Base-by-base conservation (phyloP, 192 early-diverging fungal species). In the Cetraspora pellucida region DNA sequence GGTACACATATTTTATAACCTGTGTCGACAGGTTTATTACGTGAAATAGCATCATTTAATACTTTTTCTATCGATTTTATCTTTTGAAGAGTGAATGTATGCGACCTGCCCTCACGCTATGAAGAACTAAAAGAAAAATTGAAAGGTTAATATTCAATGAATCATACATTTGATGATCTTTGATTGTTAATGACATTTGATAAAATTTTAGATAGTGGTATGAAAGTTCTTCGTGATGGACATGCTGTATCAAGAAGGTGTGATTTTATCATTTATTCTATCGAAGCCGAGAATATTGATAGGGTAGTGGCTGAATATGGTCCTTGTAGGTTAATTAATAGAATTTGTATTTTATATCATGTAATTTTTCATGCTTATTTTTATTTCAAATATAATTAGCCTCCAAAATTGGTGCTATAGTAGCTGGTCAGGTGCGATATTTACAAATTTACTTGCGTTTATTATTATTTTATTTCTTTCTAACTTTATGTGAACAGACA, bases 231-330 rank as follows among this genome's bases (percentile, higher is more conserved):
- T 68, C 84, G 73, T 19, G 95, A 99, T 81, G 97, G 97, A 30
- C 93, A 90, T 72, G 89, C 87, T 60, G 92, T 98, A 23, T 92
- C 93, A 19, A 87, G 97, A 54, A 79, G 86, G 55, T 90, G 93
- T 54, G 96, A 99, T 80, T 92, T 90, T 78, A 93, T 98, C 68
- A 89, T 99, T 79, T 99, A 97, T 88, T 91, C 94, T 13, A 97
- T 99, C 3, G 96, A 97, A 66, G 96, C 97, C 2, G 93, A 94
- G 70, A 88, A 91, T 67, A 93, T 99, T 59, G 91, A 91, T 72
- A 75, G 71, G 49, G 93, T 95, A 5, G 96, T 97, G 30, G 82
- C 78, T 45, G 82, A 89, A 71, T 98, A 93, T 82, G 96, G 95
- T 9, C 93, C 95, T 49, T 87, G 91, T 92, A 87, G 80, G 86